Conservation (phyloP, 345 rosid species). For the Populus tremula region DNA sequence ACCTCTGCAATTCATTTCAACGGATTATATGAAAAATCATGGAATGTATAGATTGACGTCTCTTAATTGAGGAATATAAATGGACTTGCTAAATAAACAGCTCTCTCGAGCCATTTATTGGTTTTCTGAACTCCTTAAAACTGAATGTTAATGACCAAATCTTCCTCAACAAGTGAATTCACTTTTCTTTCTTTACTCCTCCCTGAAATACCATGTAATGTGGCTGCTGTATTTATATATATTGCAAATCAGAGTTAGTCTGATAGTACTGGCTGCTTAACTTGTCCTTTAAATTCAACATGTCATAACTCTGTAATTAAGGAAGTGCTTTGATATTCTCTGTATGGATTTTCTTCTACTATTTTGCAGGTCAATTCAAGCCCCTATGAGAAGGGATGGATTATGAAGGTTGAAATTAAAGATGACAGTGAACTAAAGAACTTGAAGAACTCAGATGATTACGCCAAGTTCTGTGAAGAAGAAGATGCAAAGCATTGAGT, state of each 20-base stretch:
- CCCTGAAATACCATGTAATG: neutral
- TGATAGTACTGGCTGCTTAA: neutral
- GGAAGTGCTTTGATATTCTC: neutral
- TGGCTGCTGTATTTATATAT: neutral
- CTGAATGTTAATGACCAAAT: neutral
- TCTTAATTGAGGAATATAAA: too few relatives aligned
- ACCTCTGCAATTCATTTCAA: neutral
- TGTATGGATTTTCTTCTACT: neutral
- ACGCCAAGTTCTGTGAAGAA: slow-evolving; percentile 89
- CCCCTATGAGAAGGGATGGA: slow-evolving; percentile 85
- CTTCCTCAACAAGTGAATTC: neutral
- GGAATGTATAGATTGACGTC: neutral
- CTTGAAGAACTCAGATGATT: slow-evolving; percentile 74
- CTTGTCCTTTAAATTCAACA: neutral
- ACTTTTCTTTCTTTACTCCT: neutral
- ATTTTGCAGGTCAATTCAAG: slow-evolving; percentile 66
- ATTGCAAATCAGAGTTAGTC: neutral
- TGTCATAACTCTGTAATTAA: neutral
- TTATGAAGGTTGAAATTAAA: slow-evolving; percentile 67
- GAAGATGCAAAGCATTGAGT: slow-evolving; percentile 81
- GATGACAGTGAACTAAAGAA: slow-evolving; percentile 54
- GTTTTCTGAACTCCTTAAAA: neutral
- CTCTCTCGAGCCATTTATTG: neutral
- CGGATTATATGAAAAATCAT: neutral
- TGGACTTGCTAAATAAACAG: neutral